Evolutionary conservation across 805 yeast genomes (phyloP), one percentile per base, ranked within the genome.

Genomic region (Tetrapisispora taiwanensis): DNA sequence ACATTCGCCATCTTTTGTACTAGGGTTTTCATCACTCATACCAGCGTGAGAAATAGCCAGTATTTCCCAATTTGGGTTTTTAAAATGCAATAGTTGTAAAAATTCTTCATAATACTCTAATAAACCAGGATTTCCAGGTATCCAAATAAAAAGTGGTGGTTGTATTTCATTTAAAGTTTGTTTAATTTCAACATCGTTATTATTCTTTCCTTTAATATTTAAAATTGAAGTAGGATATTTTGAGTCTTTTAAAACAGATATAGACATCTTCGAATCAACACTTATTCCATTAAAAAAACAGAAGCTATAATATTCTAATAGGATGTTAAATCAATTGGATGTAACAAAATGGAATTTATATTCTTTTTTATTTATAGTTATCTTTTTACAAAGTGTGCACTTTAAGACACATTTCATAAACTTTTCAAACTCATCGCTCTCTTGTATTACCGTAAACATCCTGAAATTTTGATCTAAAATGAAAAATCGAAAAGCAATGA

Each of bases 81-180:
- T 52, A 20, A 56, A 54, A 44, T 74, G 74, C 43, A 79, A 49
- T 20, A 59, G 52, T 12, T 64, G 59, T 26, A 83, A 57, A 52
- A 78, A 81, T 3, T 74, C 74, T 17, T 67, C 67, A 58, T 84
- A 84, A 60, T 74, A 84, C 48, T 78, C 79, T 35, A 78, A 69
- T 24, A 84, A 60, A 0, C 90, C 92, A 0, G 92, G 92, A 51
- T 84, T 84, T 0, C 92, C 92, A 0, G 92, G 90, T 6, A 84
- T 69, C 49, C 82, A 70, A 5, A 78, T 70, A 37, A 82, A 58
- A 27, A 83, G 51, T 10, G 69, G 73, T 33, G 18, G 45, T 30
- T 35, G 31, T 35, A 37, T 13, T 27, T 24, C 2, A 24, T 36
- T 24, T n/a, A 26, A 4, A 19, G n/a, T n/a, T 20, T 20, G 13